These are phyloP conservation scores for Apiotrichum montevideense DNA, from an alignment of 1,284 basidiomycete genomes.

Conservation along the genomic window DNA sequence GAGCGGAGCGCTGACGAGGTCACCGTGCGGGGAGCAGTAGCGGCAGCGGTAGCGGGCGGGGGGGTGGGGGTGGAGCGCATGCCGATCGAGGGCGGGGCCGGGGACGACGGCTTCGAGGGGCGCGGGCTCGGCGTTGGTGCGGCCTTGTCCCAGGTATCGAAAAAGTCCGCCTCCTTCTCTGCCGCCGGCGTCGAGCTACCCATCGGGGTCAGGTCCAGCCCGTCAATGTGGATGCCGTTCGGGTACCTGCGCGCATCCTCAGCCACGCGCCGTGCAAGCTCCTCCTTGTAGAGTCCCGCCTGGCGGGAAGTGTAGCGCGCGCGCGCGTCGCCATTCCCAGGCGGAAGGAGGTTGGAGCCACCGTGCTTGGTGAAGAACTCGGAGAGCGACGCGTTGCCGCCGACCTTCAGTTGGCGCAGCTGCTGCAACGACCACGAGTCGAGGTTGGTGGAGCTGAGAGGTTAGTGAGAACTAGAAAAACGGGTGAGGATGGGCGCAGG, in stretches of 20 bases:
- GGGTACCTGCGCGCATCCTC: conserved; percentile 75
- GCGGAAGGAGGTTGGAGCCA: conserved; percentile 59
- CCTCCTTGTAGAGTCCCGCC: conserved; percentile 86
- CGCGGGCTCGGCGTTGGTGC: conserved; percentile 32
- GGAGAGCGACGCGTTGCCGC: conserved; percentile 80
- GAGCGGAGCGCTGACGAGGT: conserved; percentile 48
- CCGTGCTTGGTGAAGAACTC: conserved; percentile 90
- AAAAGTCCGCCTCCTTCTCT: conserved; percentile 78
- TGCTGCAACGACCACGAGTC: conserved; percentile 91
- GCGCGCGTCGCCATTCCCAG: conserved; percentile 68
- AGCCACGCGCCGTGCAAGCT: conserved; percentile 72
- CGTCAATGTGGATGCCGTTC: conserved; percentile 70
- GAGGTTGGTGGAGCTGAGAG: conserved; percentile 81
- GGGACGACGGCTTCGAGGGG: conserved; percentile 20
- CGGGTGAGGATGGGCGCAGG: too few species aligned
- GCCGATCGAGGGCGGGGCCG: conserved; percentile 41
- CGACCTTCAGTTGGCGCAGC: conserved; percentile 92
- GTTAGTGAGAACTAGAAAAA: too few species aligned
- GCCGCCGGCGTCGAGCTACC: conserved; percentile 47
- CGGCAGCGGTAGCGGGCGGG: conserved; percentile 11
- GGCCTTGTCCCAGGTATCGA: conserved; percentile 88
- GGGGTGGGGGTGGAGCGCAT: conserved; percentile 18
- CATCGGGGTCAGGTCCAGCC: conserved; percentile 51
- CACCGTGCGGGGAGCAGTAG: conserved; percentile 45
- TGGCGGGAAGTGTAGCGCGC: conserved; percentile 81